phyloP scores from a whole-genome alignment of 2,329 filamentous ascomycete species.

The Colletotrichum euphorbiae region DNA sequence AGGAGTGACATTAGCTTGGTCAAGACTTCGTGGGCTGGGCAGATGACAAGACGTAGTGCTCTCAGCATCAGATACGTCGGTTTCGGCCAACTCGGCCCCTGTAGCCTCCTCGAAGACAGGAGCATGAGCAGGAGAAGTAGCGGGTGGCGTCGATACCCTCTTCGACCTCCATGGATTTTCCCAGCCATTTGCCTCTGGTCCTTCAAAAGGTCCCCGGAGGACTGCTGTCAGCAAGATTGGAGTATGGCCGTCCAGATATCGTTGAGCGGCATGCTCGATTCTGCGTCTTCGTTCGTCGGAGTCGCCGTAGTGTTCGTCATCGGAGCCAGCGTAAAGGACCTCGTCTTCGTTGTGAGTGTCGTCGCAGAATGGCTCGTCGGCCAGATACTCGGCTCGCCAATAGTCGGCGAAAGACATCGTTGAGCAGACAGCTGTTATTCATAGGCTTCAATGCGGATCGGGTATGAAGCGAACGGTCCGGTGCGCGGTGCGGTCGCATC shows the following conservation, averaged over 20 bases:
- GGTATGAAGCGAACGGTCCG: background rate
- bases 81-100: background rate
- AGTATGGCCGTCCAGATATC: constrained; percentile 67
- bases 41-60: constrained; percentile 50
- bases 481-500: constrained; percentile 21
- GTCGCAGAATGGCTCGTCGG: constrained; percentile 56
- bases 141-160: constrained; percentile 30
- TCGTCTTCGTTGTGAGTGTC: constrained; percentile 56
- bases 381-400: constrained; percentile 27
- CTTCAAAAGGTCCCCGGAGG: constrained; percentile 71
- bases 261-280: constrained; percentile 69
- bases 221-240: constrained; percentile 70
- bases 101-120: background rate
- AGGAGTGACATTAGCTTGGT: constrained; percentile 46
- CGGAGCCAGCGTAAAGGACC: constrained; percentile 66
- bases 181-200: constrained; percentile 54
- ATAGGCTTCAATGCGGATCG: background rate
- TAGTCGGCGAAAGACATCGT: constrained; percentile 18
- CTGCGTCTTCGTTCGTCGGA: constrained; percentile 60
- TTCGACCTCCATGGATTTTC: constrained; percentile 62
- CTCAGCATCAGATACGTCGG: constrained; percentile 8
- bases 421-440: background rate
- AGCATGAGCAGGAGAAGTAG: background rate
- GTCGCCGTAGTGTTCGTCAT: constrained; percentile 64
- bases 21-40: constrained; percentile 55